Evolutionary conservation across 345 rosid species (phyloP).

Genomic region (Orychophragmus violaceus): DNA sequence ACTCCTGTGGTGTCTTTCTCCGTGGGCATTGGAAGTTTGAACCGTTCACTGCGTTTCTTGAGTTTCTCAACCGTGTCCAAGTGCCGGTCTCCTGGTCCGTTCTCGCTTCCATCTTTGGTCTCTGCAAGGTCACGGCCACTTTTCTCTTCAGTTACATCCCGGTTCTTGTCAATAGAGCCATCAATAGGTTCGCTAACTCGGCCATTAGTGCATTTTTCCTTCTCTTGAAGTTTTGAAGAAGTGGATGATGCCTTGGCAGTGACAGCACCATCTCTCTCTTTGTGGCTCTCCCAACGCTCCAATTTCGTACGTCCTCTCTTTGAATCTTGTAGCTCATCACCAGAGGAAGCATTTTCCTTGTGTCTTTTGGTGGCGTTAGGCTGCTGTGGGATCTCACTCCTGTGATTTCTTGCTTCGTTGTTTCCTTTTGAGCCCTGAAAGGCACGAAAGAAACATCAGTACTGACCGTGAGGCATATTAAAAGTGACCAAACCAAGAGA

Average conservation of each 20-base stretch:
- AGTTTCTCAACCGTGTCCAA: constrained; percentile 93
- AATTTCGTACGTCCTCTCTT: constrained; percentile 81
- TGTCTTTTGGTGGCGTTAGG: constrained; percentile 47
- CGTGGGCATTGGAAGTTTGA: constrained; percentile 89
- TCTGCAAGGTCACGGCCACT: constrained; percentile 39
- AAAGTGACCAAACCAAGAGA: constrained; percentile 7
- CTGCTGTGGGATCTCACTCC: constrained; percentile 37
- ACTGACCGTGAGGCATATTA: not conserved
- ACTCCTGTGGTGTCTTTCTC: constrained; percentile 53
- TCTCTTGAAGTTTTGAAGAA: constrained; percentile 56
- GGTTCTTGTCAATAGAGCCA: constrained; percentile 40
- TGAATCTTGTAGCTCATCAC: constrained; percentile 72
- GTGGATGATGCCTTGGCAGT: constrained; percentile 50
- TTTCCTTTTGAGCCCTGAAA: constrained; percentile 56
- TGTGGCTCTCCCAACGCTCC: constrained; percentile 96
- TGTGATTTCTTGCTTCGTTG: constrained; percentile 38
- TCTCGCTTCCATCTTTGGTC: constrained; percentile 49
- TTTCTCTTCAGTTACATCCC: constrained; percentile 40
- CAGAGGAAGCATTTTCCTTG: constrained; percentile 60
- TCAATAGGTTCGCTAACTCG: constrained; percentile 35
- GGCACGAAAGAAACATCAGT: constrained; percentile 26
- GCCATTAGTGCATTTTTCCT: constrained; percentile 40
- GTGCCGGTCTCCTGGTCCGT: constrained; percentile 61
- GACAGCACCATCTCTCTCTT: constrained; percentile 64
- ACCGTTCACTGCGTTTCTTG: constrained; percentile 97